phyloP scores from a whole-genome alignment of 805 yeast species.

The Huiozyma naganishii region DNA sequence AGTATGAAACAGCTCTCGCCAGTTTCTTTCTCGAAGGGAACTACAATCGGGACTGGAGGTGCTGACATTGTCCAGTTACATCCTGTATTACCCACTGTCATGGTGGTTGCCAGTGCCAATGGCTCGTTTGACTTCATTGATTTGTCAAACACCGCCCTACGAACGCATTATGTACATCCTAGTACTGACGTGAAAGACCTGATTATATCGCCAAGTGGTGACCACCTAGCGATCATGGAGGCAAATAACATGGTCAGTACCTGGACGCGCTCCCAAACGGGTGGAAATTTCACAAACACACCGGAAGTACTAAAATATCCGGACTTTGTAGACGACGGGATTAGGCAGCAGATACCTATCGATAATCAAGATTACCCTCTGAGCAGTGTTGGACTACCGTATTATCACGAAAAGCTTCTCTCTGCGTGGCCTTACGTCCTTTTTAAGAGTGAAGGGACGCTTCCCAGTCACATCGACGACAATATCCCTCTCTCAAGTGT shows the following conservation, averaged over 20 bases:
- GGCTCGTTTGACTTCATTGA: constrained; percentile 87
- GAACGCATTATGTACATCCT: constrained; percentile 28
- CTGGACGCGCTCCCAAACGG: constrained; percentile 22
- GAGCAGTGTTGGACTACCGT: constrained; percentile 75
- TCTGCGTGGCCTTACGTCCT: constrained; percentile 69
- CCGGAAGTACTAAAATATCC: constrained; percentile 46
- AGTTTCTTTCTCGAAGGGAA: constrained; percentile 57
- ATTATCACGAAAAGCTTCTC: constrained; percentile 61
- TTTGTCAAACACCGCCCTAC: constrained; percentile 57
- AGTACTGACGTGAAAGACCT: constrained; percentile 26
- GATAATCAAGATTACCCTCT: constrained; percentile 48
- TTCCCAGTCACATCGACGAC: constrained; percentile 44
- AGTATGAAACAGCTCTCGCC: constrained; percentile 65
- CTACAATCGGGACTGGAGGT: constrained; percentile 47
- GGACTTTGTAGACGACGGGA: constrained; percentile 30
- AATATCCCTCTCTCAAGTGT: constrained; percentile 3
- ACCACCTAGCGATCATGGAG: constrained; percentile 62
- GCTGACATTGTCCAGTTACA: constrained; percentile 78
- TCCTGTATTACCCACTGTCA: constrained; percentile 72
- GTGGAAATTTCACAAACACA: constrained; percentile 22
- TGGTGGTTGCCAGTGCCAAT: constrained; percentile 57
- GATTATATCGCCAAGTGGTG: constrained; percentile 49
- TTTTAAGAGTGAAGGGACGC: constrained; percentile 52
- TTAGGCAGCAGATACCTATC: constrained; percentile 19
- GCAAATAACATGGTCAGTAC: constrained; percentile 38